Conservation (phyloP, 306 rosid genomes). For the Rosa persica region DNA sequence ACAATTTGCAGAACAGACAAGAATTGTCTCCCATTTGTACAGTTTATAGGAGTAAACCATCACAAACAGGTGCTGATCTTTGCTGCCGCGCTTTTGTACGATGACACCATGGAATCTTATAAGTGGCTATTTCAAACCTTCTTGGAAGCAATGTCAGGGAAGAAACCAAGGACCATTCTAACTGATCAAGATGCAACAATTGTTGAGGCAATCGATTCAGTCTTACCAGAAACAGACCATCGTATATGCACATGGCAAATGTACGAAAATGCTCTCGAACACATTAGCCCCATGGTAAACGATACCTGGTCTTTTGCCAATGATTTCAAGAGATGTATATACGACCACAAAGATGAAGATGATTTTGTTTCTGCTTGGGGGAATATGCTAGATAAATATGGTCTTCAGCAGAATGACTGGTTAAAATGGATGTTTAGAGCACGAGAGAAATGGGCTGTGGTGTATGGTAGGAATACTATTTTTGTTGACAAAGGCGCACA, state of each 20-base stretch:
- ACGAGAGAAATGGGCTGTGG: slow-evolving; percentile 62
- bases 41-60: slow-evolving; percentile 60
- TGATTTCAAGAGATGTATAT: slow-evolving; percentile 55
- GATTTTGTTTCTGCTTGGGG: slow-evolving; percentile 53
- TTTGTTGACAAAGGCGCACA: slow-evolving; percentile 56
- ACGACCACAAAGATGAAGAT: slow-evolving; percentile 51
- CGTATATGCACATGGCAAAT: slow-evolving; percentile 59
- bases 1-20: slow-evolving; percentile 43
- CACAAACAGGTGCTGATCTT: slow-evolving; percentile 53
- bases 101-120: slow-evolving; percentile 51
- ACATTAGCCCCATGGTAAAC: slow-evolving; percentile 44
- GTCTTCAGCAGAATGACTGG: slow-evolving; percentile 64
- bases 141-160: slow-evolving; percentile 49
- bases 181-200: slow-evolving; percentile 61
- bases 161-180: slow-evolving; percentile 57
- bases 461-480: slow-evolving; percentile 48
- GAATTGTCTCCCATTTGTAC: slow-evolving; percentile 53
- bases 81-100: slow-evolving; percentile 57
- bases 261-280: slow-evolving; percentile 53
- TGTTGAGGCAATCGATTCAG: slow-evolving; percentile 50
- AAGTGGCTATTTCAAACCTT: slow-evolving; percentile 56
- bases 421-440: slow-evolving; percentile 69
- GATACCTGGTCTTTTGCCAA: slow-evolving; percentile 48
- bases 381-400: slow-evolving; percentile 48
- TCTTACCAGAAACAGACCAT: slow-evolving; percentile 48